phyloP scores from a whole-genome alignment of 768 basidiomycete species.

The Suillus sp. region DNA sequence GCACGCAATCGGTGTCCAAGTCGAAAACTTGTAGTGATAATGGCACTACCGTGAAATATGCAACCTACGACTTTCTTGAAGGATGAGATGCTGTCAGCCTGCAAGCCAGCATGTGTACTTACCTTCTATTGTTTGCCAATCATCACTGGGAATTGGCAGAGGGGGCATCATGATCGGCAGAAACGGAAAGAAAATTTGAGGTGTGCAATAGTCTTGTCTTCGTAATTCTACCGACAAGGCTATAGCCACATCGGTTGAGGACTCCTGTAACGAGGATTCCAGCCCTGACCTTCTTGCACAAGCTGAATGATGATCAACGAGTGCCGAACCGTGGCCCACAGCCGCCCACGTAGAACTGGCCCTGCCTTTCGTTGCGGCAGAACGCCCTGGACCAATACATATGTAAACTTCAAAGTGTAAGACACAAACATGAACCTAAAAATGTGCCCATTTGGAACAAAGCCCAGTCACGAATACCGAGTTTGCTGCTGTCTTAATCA shows the following conservation, averaged over 20 bases:
- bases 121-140: neutral
- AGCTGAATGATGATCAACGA: neutral
- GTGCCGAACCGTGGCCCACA: neutral
- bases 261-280: neutral
- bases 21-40: conserved; percentile 23
- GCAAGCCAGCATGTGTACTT: neutral
- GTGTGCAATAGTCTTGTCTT: neutral
- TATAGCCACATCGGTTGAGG: neutral
- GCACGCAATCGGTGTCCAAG: conserved; percentile 25
- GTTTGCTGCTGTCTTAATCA: neutral
- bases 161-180: neutral
- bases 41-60: conserved; percentile 21
- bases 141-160: neutral
- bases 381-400: neutral
- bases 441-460: neutral
- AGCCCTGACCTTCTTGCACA: neutral
- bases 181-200: neutral
- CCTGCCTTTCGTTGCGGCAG: neutral
- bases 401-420: neutral
- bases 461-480: neutral
- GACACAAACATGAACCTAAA: neutral
- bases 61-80: conserved; percentile 1
- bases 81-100: neutral
- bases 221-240: neutral
- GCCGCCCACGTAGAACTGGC: neutral